A percentile compares a stretch with the other conserved stretches of the same genome.
Conservation (phyloP, 805 yeast genomes). For the Kazachstania viticola region DNA sequence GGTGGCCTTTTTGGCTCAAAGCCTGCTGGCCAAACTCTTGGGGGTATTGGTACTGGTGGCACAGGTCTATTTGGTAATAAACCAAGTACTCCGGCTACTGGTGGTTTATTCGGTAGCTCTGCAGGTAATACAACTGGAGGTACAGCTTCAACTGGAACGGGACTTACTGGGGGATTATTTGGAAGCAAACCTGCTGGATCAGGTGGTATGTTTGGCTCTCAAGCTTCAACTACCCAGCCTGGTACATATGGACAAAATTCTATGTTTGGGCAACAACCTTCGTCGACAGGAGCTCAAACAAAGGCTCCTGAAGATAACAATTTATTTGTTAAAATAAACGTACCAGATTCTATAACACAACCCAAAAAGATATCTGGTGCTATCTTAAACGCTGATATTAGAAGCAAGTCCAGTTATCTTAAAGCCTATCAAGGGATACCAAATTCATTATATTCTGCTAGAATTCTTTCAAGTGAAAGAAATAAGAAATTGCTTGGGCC, state of each 20-base stretch:
- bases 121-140: not conserved
- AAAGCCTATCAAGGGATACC: slow-evolving; percentile 59
- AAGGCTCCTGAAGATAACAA: slow-evolving; percentile 14
- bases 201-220: slow-evolving; percentile 3
- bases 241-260: too few species aligned
- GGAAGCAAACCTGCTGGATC: slow-evolving; percentile 13
- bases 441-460: slow-evolving; percentile 37
- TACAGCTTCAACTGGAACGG: not conserved
- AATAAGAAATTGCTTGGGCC: too few species aligned
- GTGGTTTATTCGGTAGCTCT: slow-evolving; percentile 15
- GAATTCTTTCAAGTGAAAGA: not conserved
- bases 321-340: slow-evolving; percentile 2
- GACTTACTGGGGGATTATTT: slow-evolving; percentile 16
- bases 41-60: slow-evolving; percentile 20
- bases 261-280: slow-evolving; percentile 2
- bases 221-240: too few species aligned
- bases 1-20: slow-evolving; percentile 27
- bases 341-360: slow-evolving; percentile 29
- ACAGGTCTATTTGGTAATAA: slow-evolving; percentile 5
- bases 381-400: slow-evolving; percentile 34
- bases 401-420: slow-evolving; percentile 45
- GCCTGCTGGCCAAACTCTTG: slow-evolving; percentile 15
- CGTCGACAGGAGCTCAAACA: not conserved
- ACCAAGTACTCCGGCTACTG: slow-evolving; percentile 1
- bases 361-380: slow-evolving; percentile 36